These are phyloP conservation scores for Hygrocybe coccinea DNA, from an alignment of 768 basidiomycete genomes.

Conservation along the genomic window DNA sequence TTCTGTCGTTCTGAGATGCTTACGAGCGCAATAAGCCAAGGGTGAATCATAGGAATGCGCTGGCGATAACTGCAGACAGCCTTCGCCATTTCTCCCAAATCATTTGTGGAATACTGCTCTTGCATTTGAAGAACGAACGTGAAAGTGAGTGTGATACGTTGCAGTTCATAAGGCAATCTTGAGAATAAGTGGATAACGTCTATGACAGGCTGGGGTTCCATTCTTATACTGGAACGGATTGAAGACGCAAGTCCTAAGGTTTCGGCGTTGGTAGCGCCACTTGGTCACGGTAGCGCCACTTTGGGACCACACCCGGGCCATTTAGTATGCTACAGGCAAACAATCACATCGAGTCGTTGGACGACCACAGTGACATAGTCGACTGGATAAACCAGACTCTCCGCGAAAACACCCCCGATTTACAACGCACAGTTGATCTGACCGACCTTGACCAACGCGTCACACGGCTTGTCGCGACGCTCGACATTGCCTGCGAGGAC, in stretches of 20 bases:
- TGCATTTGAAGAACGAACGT: background rate
- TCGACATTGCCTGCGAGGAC: conserved; percentile 85
- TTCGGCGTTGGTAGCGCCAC: too few species aligned
- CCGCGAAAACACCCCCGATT: conserved; percentile 15
- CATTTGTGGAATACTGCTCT: background rate
- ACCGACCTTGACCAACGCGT: conserved; percentile 67
- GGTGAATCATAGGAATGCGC: background rate
- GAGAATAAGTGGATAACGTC: too few species aligned
- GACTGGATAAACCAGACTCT: conserved; percentile 72
- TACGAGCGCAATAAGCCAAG: background rate
- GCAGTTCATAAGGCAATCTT: background rate
- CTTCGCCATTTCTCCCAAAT: background rate
- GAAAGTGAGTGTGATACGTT: background rate
- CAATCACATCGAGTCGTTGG: conserved; percentile 51
- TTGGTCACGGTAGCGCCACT: too few species aligned
- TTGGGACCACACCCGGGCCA: too few species aligned
- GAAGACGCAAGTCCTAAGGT: too few species aligned
- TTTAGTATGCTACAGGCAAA: conserved; percentile 30
- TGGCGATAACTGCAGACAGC: background rate
- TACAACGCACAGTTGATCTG: conserved; percentile 30
- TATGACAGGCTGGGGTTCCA: too few species aligned
- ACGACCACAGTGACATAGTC: conserved; percentile 55
- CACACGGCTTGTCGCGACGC: conserved; percentile 66
- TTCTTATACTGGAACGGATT: too few species aligned
- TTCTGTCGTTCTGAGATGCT: background rate